These are phyloP conservation scores for Agastache rugosa DNA, from an alignment of 257 asterid genomes.

Conservation along the genomic window DNA sequence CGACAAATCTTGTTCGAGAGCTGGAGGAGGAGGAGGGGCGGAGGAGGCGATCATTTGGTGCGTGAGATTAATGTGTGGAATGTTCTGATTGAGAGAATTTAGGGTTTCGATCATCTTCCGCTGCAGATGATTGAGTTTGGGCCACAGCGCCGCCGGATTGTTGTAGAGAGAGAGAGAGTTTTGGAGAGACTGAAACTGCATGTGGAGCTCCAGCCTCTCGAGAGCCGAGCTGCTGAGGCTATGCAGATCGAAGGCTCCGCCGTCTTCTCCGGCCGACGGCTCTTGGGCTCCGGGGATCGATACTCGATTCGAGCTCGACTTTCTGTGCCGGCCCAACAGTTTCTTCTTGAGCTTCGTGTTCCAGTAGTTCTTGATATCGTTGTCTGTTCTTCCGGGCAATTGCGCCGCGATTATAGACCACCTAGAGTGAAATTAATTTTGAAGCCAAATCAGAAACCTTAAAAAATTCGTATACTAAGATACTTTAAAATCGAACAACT, in stretches of 20 bases:
- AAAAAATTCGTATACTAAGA: too few species aligned
- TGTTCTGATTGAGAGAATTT: conserved; percentile 34
- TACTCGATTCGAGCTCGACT: conserved; percentile 38
- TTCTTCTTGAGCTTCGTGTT: conserved; percentile 81
- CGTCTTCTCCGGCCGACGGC: conserved; percentile 37
- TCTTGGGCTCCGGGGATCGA: conserved; percentile 41
- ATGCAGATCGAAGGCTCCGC: conserved; percentile 31
- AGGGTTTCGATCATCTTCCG: conserved; percentile 53
- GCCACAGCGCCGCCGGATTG: conserved; percentile 66
- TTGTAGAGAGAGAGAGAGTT: conserved; percentile 57
- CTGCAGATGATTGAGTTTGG: conserved; percentile 52
- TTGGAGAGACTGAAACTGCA: conserved; percentile 69
- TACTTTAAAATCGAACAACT: too few species aligned
- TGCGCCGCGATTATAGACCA: conserved; percentile 95
- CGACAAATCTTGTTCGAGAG: background rate
- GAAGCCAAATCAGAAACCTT: too few species aligned
- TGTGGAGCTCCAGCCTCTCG: conserved; percentile 87
- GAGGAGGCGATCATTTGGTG: background rate
- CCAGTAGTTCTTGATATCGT: conserved; percentile 92
- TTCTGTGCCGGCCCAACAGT: conserved; percentile 68
- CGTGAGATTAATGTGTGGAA: background rate
- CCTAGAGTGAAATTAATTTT: conserved; percentile 38
- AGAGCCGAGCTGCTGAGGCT: conserved; percentile 79
- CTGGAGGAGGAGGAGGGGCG: background rate
- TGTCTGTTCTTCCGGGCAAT: conserved; percentile 86